Percentiles rank a stretch among this genome's conserved stretches.
phyloP scores from a whole-genome alignment of 73 alveolate species.

The Paramecium bursaria region DNA sequence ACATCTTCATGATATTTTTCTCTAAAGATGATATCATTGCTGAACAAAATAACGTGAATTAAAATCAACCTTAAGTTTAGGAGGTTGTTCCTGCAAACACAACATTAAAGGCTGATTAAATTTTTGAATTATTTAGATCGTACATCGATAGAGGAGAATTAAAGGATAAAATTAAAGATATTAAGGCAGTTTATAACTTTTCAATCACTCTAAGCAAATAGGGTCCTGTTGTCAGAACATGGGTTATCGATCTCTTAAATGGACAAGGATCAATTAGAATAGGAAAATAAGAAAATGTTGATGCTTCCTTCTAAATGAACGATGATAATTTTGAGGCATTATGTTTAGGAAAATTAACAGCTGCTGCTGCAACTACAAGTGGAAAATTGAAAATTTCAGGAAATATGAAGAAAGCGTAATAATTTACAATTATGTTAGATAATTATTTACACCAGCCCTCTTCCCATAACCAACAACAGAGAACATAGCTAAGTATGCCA shows the following conservation, averaged over 20 bases:
- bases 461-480: conserved; percentile 88
- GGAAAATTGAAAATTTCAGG: conserved; percentile 92
- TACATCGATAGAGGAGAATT: conserved; percentile 78
- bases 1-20: conserved; percentile 56
- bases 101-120: conserved; percentile 32
- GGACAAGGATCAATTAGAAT: conserved; percentile 75
- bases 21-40: conserved; percentile 51
- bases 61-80: conserved; percentile 25
- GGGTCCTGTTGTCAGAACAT: conserved; percentile 77
- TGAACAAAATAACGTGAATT: conserved; percentile 17
- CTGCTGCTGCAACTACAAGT: conserved; percentile 87
- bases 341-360: conserved; percentile 85
- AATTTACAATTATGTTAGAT: conserved; percentile 59
- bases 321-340: conserved; percentile 86
- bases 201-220: conserved; percentile 74
- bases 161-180: conserved; percentile 75
- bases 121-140: conserved; percentile 42
- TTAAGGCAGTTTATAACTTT: conserved; percentile 76
- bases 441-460: conserved; percentile 76
- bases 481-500: conserved; percentile 75
- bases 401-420: conserved; percentile 87
- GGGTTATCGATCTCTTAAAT: conserved; percentile 80
- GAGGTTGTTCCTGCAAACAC: not conserved
- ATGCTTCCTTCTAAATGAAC: conserved; percentile 86
- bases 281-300: conserved; percentile 75